These are phyloP conservation scores for Setaria italica DNA, from an alignment of 202 grass and related monocot genomes.

Conservation along the genomic window DNA sequence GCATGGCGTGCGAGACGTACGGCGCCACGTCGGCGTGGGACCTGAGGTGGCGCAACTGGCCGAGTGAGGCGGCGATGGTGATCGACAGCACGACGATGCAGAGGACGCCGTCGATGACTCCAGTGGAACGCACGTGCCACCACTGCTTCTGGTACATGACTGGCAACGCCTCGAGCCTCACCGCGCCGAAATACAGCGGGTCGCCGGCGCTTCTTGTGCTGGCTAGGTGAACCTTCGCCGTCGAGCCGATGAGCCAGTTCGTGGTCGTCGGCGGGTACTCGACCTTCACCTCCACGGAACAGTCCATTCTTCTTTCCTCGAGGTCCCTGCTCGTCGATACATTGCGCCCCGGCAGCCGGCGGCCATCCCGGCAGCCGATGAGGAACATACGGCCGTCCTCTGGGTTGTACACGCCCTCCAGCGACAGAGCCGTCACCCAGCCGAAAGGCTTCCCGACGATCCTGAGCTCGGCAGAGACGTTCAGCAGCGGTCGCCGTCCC, in stretches of 20 bases:
- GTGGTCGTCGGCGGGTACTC: constrained; percentile 61
- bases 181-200: constrained; percentile 51
- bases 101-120: constrained; percentile 54
- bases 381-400: constrained; percentile 62
- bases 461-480: constrained; percentile 57
- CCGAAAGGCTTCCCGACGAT: not conserved
- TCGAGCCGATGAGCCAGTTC: constrained; percentile 44
- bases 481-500: constrained; percentile 13
- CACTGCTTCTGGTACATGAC: constrained; percentile 29
- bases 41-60: constrained; percentile 56
- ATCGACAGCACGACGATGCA: constrained; percentile 46
- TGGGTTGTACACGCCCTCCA: constrained; percentile 67
- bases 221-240: constrained; percentile 52
- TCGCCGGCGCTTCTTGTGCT: constrained; percentile 55
- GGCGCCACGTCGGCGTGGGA: constrained; percentile 44
- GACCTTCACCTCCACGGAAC: constrained; percentile 61
- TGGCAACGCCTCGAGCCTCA: constrained; percentile 45
- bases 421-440: constrained; percentile 16
- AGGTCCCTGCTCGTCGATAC: constrained; percentile 42
- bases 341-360: constrained; percentile 24
- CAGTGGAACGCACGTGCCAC: not conserved
- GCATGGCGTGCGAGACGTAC: constrained; percentile 62
- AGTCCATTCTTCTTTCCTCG: constrained; percentile 59
- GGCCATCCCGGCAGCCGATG: constrained; percentile 57
- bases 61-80: constrained; percentile 39